Evolutionary conservation across 768 basidiomycete genomes (phyloP), one percentile per base, ranked within the genome.

Genomic region (Lentinula sp.): DNA sequence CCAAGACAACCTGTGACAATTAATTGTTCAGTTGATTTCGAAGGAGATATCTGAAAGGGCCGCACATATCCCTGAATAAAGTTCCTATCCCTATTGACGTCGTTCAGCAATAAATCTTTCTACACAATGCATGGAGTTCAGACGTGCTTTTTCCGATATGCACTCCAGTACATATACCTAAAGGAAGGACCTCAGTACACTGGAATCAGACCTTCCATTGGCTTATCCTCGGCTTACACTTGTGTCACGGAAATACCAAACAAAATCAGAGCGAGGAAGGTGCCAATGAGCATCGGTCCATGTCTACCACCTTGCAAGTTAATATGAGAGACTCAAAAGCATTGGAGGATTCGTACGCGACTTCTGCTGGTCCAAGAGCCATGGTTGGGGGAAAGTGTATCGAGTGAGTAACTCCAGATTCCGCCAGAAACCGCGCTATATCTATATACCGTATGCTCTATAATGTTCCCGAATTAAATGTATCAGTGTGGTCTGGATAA

Each of bases 271-370:
- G 61, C 32, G 23, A 61, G 42, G 23, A 61, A 45, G 35, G 53
- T 56, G 32, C 61, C 61, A 48, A 61, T 53, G 34, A 61, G 56
- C 61, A 61, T 61, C 9, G 61, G 61, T 37, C 61, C 61, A 55
- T 57, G 52, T 40, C 61, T 61, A 37, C 18, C 46, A 48, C 9
- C 46, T 8, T 23, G 15, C n/a, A 5, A 21, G 21, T 21, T 9
- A 48, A 48, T 48, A 23, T 16, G 8, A 11, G 21, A 48, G 16
- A 48, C 21, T 23, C 2, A 8, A 13, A n/a, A 8, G 7, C n/a
- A 8, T 15, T 15, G 13, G 21, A 9, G 1, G 21, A 21, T 9
- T 21, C 46, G 18, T 8, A 48, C 46, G 46, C 46, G 18, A 48
- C 46, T 48, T 48, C 46, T 48, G 46, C 46, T 21, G 46, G 46